A percentile compares a stretch with the other conserved stretches of the same genome.
Evolutionary conservation across 768 basidiomycete species (phyloP).

Genomic region (Daedaleopsis nitida): DNA sequence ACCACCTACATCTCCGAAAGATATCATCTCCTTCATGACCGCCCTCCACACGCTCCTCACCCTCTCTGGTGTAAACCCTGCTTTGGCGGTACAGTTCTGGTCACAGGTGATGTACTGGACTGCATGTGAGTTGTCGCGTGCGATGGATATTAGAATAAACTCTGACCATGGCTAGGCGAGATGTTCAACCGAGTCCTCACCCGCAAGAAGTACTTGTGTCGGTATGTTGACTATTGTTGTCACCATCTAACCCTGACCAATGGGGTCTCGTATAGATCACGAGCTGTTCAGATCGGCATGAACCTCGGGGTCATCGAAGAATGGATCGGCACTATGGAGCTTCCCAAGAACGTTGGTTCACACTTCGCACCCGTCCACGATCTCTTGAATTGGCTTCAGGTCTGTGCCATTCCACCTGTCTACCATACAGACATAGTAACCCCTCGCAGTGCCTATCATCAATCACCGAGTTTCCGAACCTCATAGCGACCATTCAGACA

Average conservation of each 20-base stretch:
- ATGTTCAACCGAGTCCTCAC: conserved; percentile 83
- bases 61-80: conserved; percentile 89
- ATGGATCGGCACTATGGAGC: conserved; percentile 81
- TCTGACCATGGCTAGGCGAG: conserved; percentile 55
- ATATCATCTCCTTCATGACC: conserved; percentile 79
- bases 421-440: neutral
- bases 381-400: conserved; percentile 85
- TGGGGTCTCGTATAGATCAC: conserved; percentile 50
- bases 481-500: conserved; percentile 88
- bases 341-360: conserved; percentile 75
- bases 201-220: conserved; percentile 94
- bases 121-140: conserved; percentile 61
- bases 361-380: conserved; percentile 88
- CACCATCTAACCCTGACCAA: neutral
- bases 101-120: conserved; percentile 99
- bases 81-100: conserved; percentile 86
- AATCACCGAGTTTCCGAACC: conserved; percentile 81
- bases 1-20: conserved; percentile 40
- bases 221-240: conserved; percentile 44
- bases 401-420: conserved; percentile 31
- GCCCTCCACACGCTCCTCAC: conserved; percentile 82
- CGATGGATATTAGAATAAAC: neutral
- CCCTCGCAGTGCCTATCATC: conserved; percentile 74
- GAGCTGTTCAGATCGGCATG: conserved; percentile 87
- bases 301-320: conserved; percentile 87